A percentile compares a stretch with the other conserved stretches of the same genome.
Evolutionary conservation across 164 flowering plant genomes (phyloP).

Genomic region (Magnolia sinica): DNA sequence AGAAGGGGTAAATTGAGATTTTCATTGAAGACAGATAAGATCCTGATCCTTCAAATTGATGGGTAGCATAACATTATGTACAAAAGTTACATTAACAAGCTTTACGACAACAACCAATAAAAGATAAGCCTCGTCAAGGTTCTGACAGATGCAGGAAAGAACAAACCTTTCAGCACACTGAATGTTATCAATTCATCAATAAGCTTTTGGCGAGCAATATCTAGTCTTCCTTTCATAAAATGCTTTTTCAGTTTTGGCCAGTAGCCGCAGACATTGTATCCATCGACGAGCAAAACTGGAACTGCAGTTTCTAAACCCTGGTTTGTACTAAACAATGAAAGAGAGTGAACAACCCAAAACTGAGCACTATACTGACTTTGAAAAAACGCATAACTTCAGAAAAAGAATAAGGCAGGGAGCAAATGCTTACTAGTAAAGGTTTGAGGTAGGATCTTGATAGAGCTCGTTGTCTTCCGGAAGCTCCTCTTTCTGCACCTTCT

Average conservation of each 20-base stretch:
- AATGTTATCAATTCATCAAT: conserved; percentile 78
- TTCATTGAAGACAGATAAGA: not conserved
- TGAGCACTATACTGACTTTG: not conserved
- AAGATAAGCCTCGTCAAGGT: not conserved
- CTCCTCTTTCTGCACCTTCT: conserved; percentile 75
- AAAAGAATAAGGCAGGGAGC: conserved; percentile 3
- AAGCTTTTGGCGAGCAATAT: conserved; percentile 86
- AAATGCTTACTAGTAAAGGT: conserved; percentile 70
- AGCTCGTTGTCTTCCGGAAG: conserved; percentile 59
- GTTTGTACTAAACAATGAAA: conserved; percentile 50
- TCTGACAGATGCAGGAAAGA: conserved; percentile 5
- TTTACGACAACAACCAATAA: not conserved
- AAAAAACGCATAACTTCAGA: not conserved
- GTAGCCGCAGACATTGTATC: conserved; percentile 95
- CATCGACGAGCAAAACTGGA: conserved; percentile 98
- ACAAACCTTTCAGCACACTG: conserved; percentile 73
- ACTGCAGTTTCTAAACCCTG: conserved; percentile 66
- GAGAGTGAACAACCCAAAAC: not conserved
- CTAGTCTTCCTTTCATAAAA: conserved; percentile 80
- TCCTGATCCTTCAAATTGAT: not conserved
- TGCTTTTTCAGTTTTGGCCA: conserved; percentile 93
- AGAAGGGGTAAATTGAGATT: not conserved
- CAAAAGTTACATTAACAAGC: not conserved
- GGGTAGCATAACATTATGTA: not conserved
- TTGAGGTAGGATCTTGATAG: conserved; percentile 66